Conservation (phyloP, 2,329 filamentous ascomycete species). For the Xylaria sp. region DNA sequence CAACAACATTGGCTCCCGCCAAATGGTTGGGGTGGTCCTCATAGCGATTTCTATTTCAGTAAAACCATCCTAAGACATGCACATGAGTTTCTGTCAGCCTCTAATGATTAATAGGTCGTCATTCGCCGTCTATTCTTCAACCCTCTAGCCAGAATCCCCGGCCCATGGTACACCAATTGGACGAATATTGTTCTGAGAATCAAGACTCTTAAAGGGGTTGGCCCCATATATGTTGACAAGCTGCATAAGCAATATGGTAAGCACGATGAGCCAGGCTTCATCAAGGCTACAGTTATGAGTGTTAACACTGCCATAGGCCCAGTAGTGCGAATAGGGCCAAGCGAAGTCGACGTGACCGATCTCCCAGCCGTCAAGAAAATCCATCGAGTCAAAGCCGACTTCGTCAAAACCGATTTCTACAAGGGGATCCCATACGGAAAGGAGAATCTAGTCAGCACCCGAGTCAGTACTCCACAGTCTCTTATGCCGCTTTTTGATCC, state of each 20-base stretch:
- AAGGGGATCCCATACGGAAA: constrained; percentile 22
- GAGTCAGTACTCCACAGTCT: constrained; percentile 17
- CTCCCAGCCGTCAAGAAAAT: constrained; percentile 41
- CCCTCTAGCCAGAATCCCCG: constrained; percentile 36
- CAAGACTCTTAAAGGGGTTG: neutral
- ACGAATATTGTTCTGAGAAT: constrained; percentile 21
- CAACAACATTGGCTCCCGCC: neutral
- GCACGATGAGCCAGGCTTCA: neutral
- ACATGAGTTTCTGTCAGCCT: neutral
- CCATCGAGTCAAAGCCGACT: constrained; percentile 46
- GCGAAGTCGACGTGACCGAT: constrained; percentile 44
- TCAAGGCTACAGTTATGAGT: neutral
- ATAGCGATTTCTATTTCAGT: neutral
- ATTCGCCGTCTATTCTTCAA: constrained; percentile 22
- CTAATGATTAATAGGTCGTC: constrained; percentile 5
- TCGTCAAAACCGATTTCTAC: constrained; percentile 46
- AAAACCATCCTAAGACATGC: neutral
- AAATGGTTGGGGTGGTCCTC: neutral
- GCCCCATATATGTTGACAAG: neutral
- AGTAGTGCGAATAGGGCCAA: constrained; percentile 43
- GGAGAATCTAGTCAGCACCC: constrained; percentile 54
- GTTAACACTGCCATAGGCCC: constrained; percentile 36
- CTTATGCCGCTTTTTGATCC: neutral
- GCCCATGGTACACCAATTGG: constrained; percentile 43
- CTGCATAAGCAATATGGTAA: constrained; percentile 2